Evolutionary conservation across 768 basidiomycete genomes (phyloP).

Genomic region (Lactifluus echinatus): DNA sequence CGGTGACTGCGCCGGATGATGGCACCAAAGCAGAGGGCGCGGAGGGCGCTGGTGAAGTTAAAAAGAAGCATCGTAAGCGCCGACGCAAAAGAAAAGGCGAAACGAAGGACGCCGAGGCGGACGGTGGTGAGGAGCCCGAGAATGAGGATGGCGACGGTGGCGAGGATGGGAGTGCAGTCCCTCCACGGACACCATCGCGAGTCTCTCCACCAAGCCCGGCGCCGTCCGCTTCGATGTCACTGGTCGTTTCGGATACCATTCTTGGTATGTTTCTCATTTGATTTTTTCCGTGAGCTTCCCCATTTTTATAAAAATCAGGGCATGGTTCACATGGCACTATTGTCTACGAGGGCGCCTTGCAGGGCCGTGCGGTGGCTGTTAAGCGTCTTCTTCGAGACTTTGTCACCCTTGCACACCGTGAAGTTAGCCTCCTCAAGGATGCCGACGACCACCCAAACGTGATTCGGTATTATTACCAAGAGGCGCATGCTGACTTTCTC

Average conservation of each 20-base stretch:
- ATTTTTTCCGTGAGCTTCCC: neutral
- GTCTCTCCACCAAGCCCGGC: slow-evolving; percentile 23
- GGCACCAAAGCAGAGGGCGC: slow-evolving; percentile 27
- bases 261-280: slow-evolving; percentile 44
- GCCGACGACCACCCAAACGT: slow-evolving; percentile 98
- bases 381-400: slow-evolving; percentile 94
- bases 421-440: slow-evolving; percentile 91
- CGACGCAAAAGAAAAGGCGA: slow-evolving; percentile 15
- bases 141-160: slow-evolving; percentile 19
- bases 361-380: slow-evolving; percentile 96
- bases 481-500: slow-evolving; percentile 85
- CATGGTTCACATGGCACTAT: slow-evolving; percentile 96
- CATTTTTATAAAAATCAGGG: slow-evolving; percentile 39
- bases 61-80: slow-evolving; percentile 27
- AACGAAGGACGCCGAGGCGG: slow-evolving; percentile 16
- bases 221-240: slow-evolving; percentile 33
- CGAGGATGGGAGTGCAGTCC: slow-evolving; percentile 8
- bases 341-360: slow-evolving; percentile 89
- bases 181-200: slow-evolving; percentile 13
- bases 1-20: neutral
- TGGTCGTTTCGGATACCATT: slow-evolving; percentile 64
- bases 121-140: slow-evolving; percentile 22
- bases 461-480: slow-evolving; percentile 97
- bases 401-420: slow-evolving; percentile 86
- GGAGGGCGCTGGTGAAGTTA: slow-evolving; percentile 39